Base-by-base conservation (phyloP, 495 filamentous ascomycete genomes). In the Neohortaea acidophila region DNA sequence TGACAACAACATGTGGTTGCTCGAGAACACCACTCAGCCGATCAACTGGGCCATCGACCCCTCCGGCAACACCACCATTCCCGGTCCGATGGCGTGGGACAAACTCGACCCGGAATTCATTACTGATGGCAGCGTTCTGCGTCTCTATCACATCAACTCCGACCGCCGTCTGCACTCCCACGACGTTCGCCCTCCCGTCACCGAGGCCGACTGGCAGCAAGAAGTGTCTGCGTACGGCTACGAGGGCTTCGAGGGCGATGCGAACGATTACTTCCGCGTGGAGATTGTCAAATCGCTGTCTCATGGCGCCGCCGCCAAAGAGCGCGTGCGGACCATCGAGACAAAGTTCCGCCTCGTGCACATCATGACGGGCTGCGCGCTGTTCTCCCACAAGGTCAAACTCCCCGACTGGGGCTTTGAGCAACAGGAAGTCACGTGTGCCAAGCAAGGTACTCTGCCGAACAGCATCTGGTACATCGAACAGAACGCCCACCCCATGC, bases 311-410 rank as follows among this genome's bases (percentile, higher is more conserved):
- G 67, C 75, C 31, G 79, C 85, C 29, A 92, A 92, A 66, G 73
- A 79, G 39, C 79, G 84, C 18, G 52, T 97, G 21, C 74, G 89
- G 23, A 96, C 89, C 21, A 94, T 97, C 47, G 79, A 94, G 58
- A 87, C 85, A 47, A 97, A 96, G 58, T 97, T 97, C 61, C 79
- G 71, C 48, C 75, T 97, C 33, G 71, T 96, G 36, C 89, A 97
- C 51, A 62, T 93, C 52, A 94, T 96, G 89, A 93, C 86, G 34
- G 85, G 86, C 25, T 97, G 89, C 59, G 83, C 82, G 7, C 67
- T 97, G 22, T 97, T 97, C 63, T 94, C 87, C 2, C 89, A 97
- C 64, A 94, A 94, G 61, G 86, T 94, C 54, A 96, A 96, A 60
- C 77, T 97, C 24, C 89, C 89, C 1, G 83, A 92, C 2, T 97